These are phyloP conservation scores for Farysia itapuensis DNA, from an alignment of 1,284 basidiomycete species.

Conservation along the genomic window DNA sequence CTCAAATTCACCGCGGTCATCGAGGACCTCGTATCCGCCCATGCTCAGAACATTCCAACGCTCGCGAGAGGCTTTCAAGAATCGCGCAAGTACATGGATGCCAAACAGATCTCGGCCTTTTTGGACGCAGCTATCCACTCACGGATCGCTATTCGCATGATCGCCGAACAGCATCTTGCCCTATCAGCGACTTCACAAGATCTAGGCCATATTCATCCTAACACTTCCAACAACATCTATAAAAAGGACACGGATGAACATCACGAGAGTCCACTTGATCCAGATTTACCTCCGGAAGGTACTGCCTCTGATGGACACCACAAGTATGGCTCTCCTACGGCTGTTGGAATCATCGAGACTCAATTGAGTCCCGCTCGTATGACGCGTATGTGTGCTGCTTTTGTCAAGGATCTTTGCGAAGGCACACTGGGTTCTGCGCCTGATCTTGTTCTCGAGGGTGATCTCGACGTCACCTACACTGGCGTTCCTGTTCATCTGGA, in stretches of 20 bases:
- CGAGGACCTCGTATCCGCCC: conserved; percentile 72
- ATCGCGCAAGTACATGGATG: conserved; percentile 77
- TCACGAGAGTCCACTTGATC: conserved; percentile 10
- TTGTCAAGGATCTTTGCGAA: conserved; percentile 79
- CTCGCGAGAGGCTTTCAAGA: conserved; percentile 90
- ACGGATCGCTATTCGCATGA: conserved; percentile 81
- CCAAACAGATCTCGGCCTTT: conserved; percentile 74
- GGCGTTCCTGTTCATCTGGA: conserved; percentile 86
- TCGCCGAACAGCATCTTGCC: conserved; percentile 88
- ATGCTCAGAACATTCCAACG: conserved; percentile 83
- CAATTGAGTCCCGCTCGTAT: conserved; percentile 58
- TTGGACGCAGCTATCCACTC: conserved; percentile 81
- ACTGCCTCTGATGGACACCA: conserved; percentile 15
- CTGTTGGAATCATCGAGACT: conserved; percentile 55
- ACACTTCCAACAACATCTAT: conserved; percentile 6
- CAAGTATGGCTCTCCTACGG: conserved; percentile 37
- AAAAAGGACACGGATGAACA: too few species aligned
- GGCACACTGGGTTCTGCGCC: conserved; percentile 79
- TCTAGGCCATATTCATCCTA: conserved; percentile 1
- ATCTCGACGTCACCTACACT: conserved; percentile 62
- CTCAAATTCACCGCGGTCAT: conserved; percentile 70
- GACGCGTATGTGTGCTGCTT: conserved; percentile 64
- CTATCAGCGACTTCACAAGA: conserved; percentile 60
- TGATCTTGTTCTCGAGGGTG: conserved; percentile 37
- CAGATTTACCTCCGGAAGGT: conserved; percentile 23